Percentiles rank a stretch among this genome's conserved stretches.
Conservation (phyloP, 176 grass and related monocot species). For the Musa troglodytarum region DNA sequence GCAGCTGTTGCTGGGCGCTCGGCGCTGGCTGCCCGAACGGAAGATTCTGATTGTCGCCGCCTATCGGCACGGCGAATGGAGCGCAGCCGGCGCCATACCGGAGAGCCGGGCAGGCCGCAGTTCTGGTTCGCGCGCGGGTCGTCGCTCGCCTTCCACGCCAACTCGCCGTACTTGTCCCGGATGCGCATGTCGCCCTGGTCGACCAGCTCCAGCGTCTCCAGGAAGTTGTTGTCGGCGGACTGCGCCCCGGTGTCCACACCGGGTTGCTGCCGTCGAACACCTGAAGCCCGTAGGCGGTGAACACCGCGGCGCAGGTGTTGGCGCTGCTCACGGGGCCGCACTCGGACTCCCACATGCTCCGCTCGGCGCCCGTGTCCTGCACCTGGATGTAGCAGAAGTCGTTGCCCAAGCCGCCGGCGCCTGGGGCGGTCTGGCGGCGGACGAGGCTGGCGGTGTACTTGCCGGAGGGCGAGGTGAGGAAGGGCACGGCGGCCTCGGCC, state of each 20-base stretch:
- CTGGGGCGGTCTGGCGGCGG: constrained; percentile 37
- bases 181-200: constrained; percentile 90
- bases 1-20: constrained; percentile 20
- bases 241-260: constrained; percentile 51
- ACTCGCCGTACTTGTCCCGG: constrained; percentile 74
- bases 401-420: constrained; percentile 60
- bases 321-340: constrained; percentile 59
- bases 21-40: constrained; percentile 36
- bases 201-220: constrained; percentile 63
- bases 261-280: constrained; percentile 73
- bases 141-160: constrained; percentile 81
- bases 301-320: constrained; percentile 62
- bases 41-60: constrained; percentile 28
- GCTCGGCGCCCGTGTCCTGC: constrained; percentile 16
- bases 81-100: constrained; percentile 34
- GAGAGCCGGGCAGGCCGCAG: constrained; percentile 59
- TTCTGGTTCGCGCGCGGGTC: constrained; percentile 42
- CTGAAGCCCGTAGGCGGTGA: constrained; percentile 64
- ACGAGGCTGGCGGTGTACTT: constrained; percentile 60
- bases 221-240: constrained; percentile 52
- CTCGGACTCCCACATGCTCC: constrained; percentile 78
- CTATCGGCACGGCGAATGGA: constrained; percentile 62
- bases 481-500: constrained; percentile 33
- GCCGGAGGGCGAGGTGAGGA: constrained; percentile 58
- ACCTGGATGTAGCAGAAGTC: constrained; percentile 92